Conservation (phyloP, 495 filamentous ascomycete genomes). For the Penicillium egyptiacum region DNA sequence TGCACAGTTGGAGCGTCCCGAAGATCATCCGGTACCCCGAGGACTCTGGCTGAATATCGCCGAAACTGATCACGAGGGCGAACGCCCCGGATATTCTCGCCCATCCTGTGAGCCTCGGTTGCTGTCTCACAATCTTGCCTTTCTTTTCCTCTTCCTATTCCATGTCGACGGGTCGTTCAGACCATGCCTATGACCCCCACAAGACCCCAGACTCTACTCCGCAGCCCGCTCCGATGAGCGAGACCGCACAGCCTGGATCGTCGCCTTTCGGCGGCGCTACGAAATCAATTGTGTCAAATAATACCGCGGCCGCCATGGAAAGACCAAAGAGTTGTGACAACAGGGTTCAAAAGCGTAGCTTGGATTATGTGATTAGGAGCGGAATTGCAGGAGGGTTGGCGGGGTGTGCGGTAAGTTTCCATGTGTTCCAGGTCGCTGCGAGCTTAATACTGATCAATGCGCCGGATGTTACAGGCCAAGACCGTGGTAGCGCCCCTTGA, state of each 20-base stretch:
- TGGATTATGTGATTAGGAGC: slow-evolving; percentile 78
- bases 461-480: slow-evolving; percentile 67
- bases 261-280: slow-evolving; percentile 26
- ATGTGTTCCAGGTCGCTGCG: not conserved
- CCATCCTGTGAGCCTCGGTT: slow-evolving; percentile 21
- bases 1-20: slow-evolving; percentile 19
- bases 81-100: slow-evolving; percentile 24
- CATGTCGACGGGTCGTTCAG: slow-evolving; percentile 35
- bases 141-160: slow-evolving; percentile 15
- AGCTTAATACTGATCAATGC: slow-evolving; percentile 8
- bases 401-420: slow-evolving; percentile 71
- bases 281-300: slow-evolving; percentile 6
- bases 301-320: slow-evolving; percentile 11
- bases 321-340: slow-evolving; percentile 22
- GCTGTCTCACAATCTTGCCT: slow-evolving; percentile 14
- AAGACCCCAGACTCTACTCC: slow-evolving; percentile 20
- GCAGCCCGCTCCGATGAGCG: slow-evolving; percentile 38
- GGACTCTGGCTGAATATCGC: slow-evolving; percentile 27
- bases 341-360: slow-evolving; percentile 64
- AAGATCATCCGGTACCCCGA: slow-evolving; percentile 38
- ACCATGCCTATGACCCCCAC: slow-evolving; percentile 30
- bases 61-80: slow-evolving; percentile 32
- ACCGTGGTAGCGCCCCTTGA: slow-evolving; percentile 94
- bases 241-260: slow-evolving; percentile 31
- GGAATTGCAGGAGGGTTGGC: slow-evolving; percentile 85